phyloP scores from a whole-genome alignment of 805 yeast genomes.

The Cyberlindnera meyerae region DNA sequence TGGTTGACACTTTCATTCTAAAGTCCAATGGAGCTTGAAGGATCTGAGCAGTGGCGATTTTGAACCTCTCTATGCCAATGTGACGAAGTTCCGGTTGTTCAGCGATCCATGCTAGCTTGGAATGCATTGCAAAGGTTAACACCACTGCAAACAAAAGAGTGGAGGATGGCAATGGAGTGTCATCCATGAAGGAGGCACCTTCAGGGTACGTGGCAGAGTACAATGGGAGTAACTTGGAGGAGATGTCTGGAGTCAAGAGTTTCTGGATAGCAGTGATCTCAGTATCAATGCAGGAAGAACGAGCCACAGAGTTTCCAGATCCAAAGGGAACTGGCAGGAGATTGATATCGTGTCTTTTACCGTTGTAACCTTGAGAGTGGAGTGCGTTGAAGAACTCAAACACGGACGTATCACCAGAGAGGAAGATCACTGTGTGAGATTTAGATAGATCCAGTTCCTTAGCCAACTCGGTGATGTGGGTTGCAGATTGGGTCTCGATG shows the following conservation, averaged over 20 bases:
- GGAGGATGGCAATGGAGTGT: conserved; percentile 1
- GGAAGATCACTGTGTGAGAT: conserved; percentile 44
- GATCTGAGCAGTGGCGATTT: conserved; percentile 58
- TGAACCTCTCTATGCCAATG: conserved; percentile 63
- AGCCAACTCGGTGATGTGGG: conserved; percentile 40
- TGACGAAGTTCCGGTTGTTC: conserved; percentile 63
- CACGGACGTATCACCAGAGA: conserved; percentile 86
- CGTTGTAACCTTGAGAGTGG: conserved; percentile 25
- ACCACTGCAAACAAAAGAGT: conserved; percentile 49
- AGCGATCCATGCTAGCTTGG: conserved; percentile 76
- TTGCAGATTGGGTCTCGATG: conserved; percentile 36
- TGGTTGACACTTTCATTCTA: conserved; percentile 2
- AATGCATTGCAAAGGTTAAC: conserved; percentile 81
- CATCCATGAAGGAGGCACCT: conserved; percentile 8
- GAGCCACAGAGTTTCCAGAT: conserved; percentile 79
- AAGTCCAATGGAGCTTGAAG: conserved; percentile 5
- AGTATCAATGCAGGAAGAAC: conserved; percentile 44
- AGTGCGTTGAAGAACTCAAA: conserved; percentile 62
- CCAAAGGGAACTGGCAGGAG: conserved; percentile 61
- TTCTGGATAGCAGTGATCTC: conserved; percentile 33
- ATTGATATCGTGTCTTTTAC: conserved; percentile 10
- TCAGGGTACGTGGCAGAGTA: conserved; percentile 30
- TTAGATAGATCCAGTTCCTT: conserved; percentile 19
- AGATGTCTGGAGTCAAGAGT: conserved; percentile 25
- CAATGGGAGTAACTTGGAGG: conserved; percentile 27